These are phyloP conservation scores for Hemerocallis citrina DNA, from an alignment of 106 monocot genomes.

Conservation along the genomic window DNA sequence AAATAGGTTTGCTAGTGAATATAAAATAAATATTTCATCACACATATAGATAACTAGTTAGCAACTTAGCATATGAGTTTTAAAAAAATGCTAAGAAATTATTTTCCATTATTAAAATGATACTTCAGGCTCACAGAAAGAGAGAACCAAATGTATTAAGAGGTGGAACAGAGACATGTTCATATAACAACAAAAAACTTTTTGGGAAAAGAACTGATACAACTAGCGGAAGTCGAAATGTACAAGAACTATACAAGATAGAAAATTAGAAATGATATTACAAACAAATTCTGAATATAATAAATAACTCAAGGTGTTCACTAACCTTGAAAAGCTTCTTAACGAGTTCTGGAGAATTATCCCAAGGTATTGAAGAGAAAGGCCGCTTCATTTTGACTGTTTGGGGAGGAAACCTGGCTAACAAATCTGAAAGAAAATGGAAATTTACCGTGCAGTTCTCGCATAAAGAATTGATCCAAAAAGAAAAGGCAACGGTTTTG, in stretches of 20 bases:
- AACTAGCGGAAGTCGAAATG: neutral
- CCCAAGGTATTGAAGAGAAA: slow-evolving; percentile 63
- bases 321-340: slow-evolving; percentile 85
- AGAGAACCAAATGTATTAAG: neutral
- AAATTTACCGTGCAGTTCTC: neutral
- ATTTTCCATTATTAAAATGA: too few relatives aligned
- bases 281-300: neutral
- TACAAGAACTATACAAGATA: too few relatives aligned
- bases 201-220: neutral
- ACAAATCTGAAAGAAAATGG: slow-evolving; percentile 44
- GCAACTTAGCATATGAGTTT: too few relatives aligned
- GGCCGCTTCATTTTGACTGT: slow-evolving; percentile 84
- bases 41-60: too few relatives aligned
- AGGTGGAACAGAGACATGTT: neutral
- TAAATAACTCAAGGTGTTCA: neutral
- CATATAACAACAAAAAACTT: neutral
- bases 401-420: slow-evolving; percentile 85
- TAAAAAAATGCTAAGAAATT: too few relatives aligned
- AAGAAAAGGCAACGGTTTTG: neutral
- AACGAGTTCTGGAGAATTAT: slow-evolving; percentile 64
- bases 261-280: neutral
- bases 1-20: too few relatives aligned
- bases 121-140: neutral
- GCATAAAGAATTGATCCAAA: neutral
- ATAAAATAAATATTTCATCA: too few relatives aligned